Conservation (phyloP, 1,139 yeast species). For the Candida tropicalis region DNA sequence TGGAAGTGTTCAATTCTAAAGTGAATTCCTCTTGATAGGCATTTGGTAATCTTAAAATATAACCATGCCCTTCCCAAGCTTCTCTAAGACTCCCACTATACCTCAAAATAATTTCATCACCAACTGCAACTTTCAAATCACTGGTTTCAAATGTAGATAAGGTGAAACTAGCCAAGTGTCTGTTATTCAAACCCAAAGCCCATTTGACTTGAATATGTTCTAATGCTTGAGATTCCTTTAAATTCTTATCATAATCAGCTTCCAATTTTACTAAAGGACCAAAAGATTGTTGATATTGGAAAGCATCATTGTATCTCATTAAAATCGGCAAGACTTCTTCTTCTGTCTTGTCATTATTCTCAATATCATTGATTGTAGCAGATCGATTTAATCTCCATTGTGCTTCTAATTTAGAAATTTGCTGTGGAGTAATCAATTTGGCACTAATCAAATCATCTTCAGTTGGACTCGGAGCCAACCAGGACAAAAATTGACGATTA, state of each 20-base stretch:
- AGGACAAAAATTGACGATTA: constrained; percentile 72
- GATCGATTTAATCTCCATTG: constrained; percentile 76
- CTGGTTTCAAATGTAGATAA: constrained; percentile 68
- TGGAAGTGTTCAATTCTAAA: constrained; percentile 58
- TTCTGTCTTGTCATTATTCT: constrained; percentile 51
- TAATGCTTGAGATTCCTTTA: constrained; percentile 79
- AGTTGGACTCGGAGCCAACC: constrained; percentile 74
- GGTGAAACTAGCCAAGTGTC: constrained; percentile 70
- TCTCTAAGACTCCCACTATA: constrained; percentile 53
- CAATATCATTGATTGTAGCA: constrained; percentile 66
- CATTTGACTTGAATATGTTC: constrained; percentile 76
- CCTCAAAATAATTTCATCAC: constrained; percentile 75
- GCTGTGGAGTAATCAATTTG: constrained; percentile 58
- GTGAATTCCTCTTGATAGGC: constrained; percentile 71
- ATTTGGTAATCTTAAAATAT: constrained; percentile 71
- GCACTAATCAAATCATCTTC: constrained; percentile 65
- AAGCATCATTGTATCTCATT: constrained; percentile 80
- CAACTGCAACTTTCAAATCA: constrained; percentile 77
- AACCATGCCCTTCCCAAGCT: constrained; percentile 76
- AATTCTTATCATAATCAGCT: constrained; percentile 73
- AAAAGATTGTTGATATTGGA: constrained; percentile 81
- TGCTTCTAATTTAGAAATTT: constrained; percentile 73
- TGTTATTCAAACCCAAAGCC: constrained; percentile 68
- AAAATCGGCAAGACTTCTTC: constrained; percentile 66
- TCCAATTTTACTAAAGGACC: constrained; percentile 84